Base-by-base conservation (phyloP, 2,329 filamentous ascomycete genomes). In the Epichloe festucae region DNA sequence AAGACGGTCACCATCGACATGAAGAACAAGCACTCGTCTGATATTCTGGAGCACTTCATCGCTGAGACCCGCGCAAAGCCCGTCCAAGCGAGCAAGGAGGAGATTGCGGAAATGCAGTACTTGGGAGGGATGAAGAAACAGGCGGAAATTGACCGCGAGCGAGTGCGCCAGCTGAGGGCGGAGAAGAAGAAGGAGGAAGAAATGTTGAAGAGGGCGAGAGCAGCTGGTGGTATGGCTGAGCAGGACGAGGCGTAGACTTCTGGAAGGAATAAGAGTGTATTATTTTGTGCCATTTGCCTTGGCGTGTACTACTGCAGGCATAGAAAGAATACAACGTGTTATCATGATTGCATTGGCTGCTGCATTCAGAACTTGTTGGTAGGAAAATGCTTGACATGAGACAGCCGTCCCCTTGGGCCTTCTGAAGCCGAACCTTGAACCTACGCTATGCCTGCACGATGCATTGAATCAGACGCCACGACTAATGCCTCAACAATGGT, bases 31-130 rank as follows among this genome's bases (percentile, higher is more conserved):
- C 72, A 72, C 53, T 81, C 80, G 43, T 70, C 73, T 3, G 72
- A 79, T 38, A 89, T 90, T 54, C 69, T 89, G 17, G 67, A 74
- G 47, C 73, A 78, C 53, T 73, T 90, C 50, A 63, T 89, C 40
- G 68, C 70, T 53, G 73, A 81, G 65, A 86, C 84, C 19, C 76
- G 77, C 19, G 85, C 84, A 10, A 66, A 70, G 27, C 63, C 70
- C 23, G 63, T 89, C 1, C 60, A 74, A 54, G 73, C 82, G 2
- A 82, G 77, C 1, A 65, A 70, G 3, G 75, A 82, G 61, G 85
- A 90, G 58, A 61, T 72, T 53, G 68, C 71, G 49, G 74, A 82
- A 68, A 67, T 85, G 66, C 68, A 69, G 56, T 73, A 78, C 58
- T 60, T 87, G 14, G 72, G 78, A 58, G 78, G 80, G 55, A 69